Base-by-base conservation (phyloP, 345 rosid species). In the Euclidium syriacum region DNA sequence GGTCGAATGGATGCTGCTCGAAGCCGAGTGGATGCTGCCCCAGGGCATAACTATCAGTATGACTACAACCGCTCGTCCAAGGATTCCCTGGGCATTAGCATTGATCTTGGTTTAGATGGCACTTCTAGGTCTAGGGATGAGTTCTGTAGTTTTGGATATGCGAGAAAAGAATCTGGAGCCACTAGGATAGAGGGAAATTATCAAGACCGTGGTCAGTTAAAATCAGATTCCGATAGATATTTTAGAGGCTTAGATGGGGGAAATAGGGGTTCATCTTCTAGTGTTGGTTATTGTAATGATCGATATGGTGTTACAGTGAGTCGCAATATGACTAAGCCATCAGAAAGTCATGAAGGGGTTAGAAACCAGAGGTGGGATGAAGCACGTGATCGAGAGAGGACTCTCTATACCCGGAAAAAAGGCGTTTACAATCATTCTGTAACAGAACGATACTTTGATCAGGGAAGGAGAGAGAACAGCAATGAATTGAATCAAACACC, bases 91-190 rank as follows among this genome's bases (percentile, higher is more conserved):
- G 64, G 64, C 46, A 76, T 72, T 56, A 61, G 57, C 53, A 52
- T 51, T 38, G 79, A 76, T 79, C 82, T 65, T 68, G 85, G 66
- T 32, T 52, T 77, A 38, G 84, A 76, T 36, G 44, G 64, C 27
- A 63, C 61, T 61, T 68, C 79, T 73, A 81, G 88, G 84, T 51
- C 79, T 68, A 67, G 80, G 23, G 85, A 68, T 65, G 82, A 79
- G 33, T 50, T 62, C 44, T 68, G 51, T 48, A 63, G 40, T 46
- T 48, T 23, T 36, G 79, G 65, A 57, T 76, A 49, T 51, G 78
- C 9, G 64, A 73, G 78, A 41, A 72, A 41, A 19, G 85, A 79
- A 17, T 64, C 64, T 49, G 78, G 38, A 56, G 40, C 70, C 23
- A 58, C 46, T 52, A 66, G 53, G 38, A 44, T 24, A 58, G 78